A percentile compares a stretch with the other conserved stretches of the same genome.
These are phyloP conservation scores for Verticillium tricorpus DNA, from an alignment of 2,329 filamentous ascomycete species.

Conservation along the genomic window DNA sequence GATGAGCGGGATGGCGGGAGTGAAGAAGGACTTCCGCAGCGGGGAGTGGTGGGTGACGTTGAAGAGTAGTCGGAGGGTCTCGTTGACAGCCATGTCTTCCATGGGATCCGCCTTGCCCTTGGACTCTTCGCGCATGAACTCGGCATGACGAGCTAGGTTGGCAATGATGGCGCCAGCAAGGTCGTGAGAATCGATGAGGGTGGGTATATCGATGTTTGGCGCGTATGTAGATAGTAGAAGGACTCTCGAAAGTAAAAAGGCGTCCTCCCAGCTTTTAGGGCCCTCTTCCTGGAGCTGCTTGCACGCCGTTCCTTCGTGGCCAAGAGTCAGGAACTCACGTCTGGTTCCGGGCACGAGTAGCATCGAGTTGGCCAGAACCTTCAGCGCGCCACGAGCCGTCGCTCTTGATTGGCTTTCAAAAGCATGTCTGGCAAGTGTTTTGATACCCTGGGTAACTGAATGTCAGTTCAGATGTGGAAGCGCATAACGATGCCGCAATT, in stretches of 20 bases:
- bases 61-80: constrained; percentile 85
- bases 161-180: constrained; percentile 65
- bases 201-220: constrained; percentile 61
- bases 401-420: constrained; percentile 61
- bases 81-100: constrained; percentile 74
- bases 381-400: constrained; percentile 69
- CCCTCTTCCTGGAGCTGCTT: constrained; percentile 64
- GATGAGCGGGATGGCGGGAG: constrained; percentile 63
- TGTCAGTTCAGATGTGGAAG: background rate
- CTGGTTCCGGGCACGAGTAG: constrained; percentile 64
- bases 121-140: constrained; percentile 19
- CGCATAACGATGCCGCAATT: background rate
- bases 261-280: constrained; percentile 62
- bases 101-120: constrained; percentile 40
- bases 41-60: constrained; percentile 77
- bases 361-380: constrained; percentile 82
- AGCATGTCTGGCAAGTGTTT: constrained; percentile 66
- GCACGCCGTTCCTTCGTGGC: constrained; percentile 63
- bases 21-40: constrained; percentile 57
- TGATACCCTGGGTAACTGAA: constrained; percentile 59
- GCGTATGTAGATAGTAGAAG: constrained; percentile 78
- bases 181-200: constrained; percentile 60
- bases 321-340: constrained; percentile 69
- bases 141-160: constrained; percentile 68
- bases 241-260: constrained; percentile 78